Evolutionary conservation across 2,329 filamentous ascomycete genomes (phyloP).

Genomic region (Ceratocystis huliohia): DNA sequence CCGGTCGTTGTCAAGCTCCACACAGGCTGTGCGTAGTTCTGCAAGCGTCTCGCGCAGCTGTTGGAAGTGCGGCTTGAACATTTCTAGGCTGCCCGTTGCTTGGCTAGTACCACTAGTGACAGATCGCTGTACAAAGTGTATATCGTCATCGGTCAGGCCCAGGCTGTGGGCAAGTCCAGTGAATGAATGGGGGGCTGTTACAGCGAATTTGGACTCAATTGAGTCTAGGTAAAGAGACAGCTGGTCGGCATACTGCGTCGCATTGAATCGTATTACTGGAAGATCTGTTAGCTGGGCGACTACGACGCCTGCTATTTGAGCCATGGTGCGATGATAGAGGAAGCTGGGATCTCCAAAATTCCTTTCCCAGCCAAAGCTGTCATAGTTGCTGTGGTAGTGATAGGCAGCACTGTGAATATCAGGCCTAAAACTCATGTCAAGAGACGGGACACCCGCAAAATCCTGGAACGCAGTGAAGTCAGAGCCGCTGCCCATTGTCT

Average conservation of each 20-base stretch:
- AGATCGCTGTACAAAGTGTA: constrained; percentile 26
- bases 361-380: constrained; percentile 82
- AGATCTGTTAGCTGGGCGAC: constrained; percentile 49
- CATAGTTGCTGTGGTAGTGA: constrained; percentile 86
- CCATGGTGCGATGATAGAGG: constrained; percentile 52
- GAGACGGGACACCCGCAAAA: constrained; percentile 51
- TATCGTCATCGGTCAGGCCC: constrained; percentile 25
- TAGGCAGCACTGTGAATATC: constrained; percentile 44
- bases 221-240: constrained; percentile 41
- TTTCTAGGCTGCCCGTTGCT: constrained; percentile 29
- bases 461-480: constrained; percentile 68
- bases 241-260: constrained; percentile 49
- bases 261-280: constrained; percentile 50
- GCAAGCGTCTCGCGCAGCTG: constrained; percentile 31
- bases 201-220: constrained; percentile 38
- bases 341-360: constrained; percentile 60
- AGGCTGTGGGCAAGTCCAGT: constrained; percentile 16
- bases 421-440: constrained; percentile 49
- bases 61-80: constrained; percentile 32
- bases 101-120: constrained; percentile 15
- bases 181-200: constrained; percentile 20
- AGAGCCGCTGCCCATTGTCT: constrained; percentile 57
- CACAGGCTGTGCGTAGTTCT: constrained; percentile 31
- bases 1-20: constrained; percentile 36
- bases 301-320: constrained; percentile 51